Percentiles rank a stretch among this genome's conserved stretches.
Conservation (phyloP, 1,284 basidiomycete genomes). For the Moesziomyces parantarcticus region DNA sequence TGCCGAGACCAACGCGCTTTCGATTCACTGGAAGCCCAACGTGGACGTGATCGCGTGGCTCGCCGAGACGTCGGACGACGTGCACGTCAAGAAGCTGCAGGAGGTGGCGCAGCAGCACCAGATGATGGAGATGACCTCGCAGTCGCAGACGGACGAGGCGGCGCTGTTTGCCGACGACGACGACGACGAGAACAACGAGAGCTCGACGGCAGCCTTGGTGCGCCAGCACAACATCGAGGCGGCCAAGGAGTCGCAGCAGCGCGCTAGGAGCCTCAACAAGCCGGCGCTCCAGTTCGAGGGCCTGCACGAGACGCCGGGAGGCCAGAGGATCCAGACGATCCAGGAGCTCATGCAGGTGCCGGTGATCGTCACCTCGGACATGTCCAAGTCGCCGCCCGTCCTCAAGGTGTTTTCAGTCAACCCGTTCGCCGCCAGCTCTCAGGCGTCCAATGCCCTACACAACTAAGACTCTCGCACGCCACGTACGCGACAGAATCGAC, state of each 20-base stretch:
- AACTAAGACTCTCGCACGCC: constrained; percentile 6
- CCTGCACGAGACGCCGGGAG: constrained; percentile 15
- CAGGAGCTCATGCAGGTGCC: constrained; percentile 53
- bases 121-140: constrained; percentile 59
- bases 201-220: constrained; percentile 35
- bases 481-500: neutral
- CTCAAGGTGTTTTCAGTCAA: constrained; percentile 59
- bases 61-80: constrained; percentile 84
- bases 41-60: constrained; percentile 91
- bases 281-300: constrained; percentile 42
- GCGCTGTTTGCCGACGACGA: constrained; percentile 62
- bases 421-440: constrained; percentile 19
- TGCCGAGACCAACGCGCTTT: constrained; percentile 86
- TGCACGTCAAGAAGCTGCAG: constrained; percentile 61
- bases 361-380: constrained; percentile 61
- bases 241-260: constrained; percentile 41
- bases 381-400: constrained; percentile 64
- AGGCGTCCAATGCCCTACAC: neutral
- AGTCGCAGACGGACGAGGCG: constrained; percentile 56
- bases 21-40: constrained; percentile 76
- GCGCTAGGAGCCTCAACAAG: constrained; percentile 45
- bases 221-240: constrained; percentile 49
- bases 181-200: constrained; percentile 38
- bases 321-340: constrained; percentile 53
- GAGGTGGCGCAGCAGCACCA: constrained; percentile 52